Evolutionary conservation across 768 basidiomycete species (phyloP), one percentile per base, ranked within the genome.

Genomic region (Boletellus ananiceps): DNA sequence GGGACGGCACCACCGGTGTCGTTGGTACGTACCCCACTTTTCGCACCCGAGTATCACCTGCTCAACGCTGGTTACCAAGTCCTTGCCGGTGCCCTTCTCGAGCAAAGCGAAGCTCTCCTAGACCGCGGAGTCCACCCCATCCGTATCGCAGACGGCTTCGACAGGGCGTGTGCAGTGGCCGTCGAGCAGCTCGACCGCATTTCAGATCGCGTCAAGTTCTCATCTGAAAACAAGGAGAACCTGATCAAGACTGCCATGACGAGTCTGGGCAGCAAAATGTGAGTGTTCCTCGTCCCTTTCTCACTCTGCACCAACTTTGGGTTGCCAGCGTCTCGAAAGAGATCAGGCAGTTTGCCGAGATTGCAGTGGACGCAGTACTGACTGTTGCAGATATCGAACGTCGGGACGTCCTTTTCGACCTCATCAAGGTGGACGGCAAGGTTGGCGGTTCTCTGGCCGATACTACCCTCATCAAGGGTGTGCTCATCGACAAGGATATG

Each of bases 401-500:
- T 44, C 84, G 84, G 46, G 96, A 99, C 66, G 94, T 99, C 12
- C 84, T 87, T 40, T 98, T 99, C 66, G 96, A 99, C 71, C 77
- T 98, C 55, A 98, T 98, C 80, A 98, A 99, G 69, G 95, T 98
- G 13, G 92, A 96, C 58, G 95, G 95, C 63, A 98, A 98, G 74
- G 95, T 98, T 56, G 96, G 96, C 40, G 96, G 96, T 34, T 91
- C 93, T 9, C 80, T 99, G 34, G 92, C 90, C 8, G 96, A 99
- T 71, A 98, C 92, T 7, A 83, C 81, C 37, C 80, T 99, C 59
- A 95, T 99, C 74, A 88, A 88, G 61, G 96, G 96, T 59, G 96
- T 99, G 37, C 89, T 99, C 60, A 82, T 99, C 66, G 96, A 99
- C 83, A 99, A 99, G 72, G 95, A 99, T 72, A 95, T 99, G 88